These are phyloP conservation scores for Tetrahymena borealis DNA, from an alignment of 73 alveolate species.

Conservation along the genomic window DNA sequence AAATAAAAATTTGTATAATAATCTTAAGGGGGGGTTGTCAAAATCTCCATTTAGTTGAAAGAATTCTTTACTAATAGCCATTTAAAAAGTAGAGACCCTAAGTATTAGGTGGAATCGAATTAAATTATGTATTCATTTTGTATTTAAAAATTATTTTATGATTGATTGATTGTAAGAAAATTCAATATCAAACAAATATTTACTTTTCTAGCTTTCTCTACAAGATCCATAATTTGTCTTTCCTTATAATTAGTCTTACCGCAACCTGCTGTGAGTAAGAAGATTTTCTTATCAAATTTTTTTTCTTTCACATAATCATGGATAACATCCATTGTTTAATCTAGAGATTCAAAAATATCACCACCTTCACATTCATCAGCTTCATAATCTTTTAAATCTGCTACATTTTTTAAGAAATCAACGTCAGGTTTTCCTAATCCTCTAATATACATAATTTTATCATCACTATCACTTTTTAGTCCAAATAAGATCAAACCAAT, in stretches of 20 bases:
- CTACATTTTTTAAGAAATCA: conserved; percentile 51
- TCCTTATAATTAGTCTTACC: conserved; percentile 55
- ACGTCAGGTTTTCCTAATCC: conserved; percentile 13
- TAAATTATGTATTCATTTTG: too few relatives aligned
- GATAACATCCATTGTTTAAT: conserved; percentile 83
- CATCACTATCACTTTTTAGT: conserved; percentile 53
- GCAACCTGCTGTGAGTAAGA: conserved; percentile 91
- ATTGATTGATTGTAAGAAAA: too few relatives aligned
- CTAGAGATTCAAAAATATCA: conserved; percentile 84
- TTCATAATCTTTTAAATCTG: conserved; percentile 45
- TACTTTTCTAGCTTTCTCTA: conserved; percentile 34
- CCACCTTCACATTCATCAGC: conserved; percentile 61
- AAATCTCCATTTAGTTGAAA: too few relatives aligned
- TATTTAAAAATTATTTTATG: too few relatives aligned
- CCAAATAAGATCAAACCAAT: conserved; percentile 72
- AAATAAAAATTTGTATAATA: too few relatives aligned
- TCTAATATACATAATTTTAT: conserved; percentile 9
- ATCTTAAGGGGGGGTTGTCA: too few relatives aligned
- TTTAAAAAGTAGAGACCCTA: too few relatives aligned
- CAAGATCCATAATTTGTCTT: conserved; percentile 22
- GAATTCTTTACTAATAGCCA: too few relatives aligned
- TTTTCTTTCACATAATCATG: conserved; percentile 58
- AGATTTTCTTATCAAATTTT: conserved; percentile 79
- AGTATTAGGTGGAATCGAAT: too few relatives aligned
- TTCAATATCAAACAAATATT: background rate